These are phyloP conservation scores for Leptographium wingfieldii DNA, from an alignment of 2,329 filamentous ascomycete species.

Conservation along the genomic window DNA sequence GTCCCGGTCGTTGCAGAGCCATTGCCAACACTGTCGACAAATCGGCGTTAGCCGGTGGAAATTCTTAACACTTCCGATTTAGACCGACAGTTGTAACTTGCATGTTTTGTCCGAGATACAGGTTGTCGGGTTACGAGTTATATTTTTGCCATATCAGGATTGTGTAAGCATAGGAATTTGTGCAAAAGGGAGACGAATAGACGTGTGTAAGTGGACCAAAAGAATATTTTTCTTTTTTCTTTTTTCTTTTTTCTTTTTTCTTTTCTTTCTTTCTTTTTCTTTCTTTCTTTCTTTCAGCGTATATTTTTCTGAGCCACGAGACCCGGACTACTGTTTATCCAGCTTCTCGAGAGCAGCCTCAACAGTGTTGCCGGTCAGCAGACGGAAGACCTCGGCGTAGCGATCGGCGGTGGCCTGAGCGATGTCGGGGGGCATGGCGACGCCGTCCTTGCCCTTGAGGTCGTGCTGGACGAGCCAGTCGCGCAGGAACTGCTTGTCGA, in stretches of 20 bases:
- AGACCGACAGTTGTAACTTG: no score
- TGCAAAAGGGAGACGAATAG: neutral
- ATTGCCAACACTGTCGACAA: neutral
- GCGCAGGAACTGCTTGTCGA: slow-evolving; percentile 76
- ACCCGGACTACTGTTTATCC: neutral
- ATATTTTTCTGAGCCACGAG: neutral
- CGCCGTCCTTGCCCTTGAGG: slow-evolving; percentile 61
- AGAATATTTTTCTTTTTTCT: no score
- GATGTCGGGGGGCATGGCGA: slow-evolving; percentile 61
- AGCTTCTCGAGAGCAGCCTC: slow-evolving; percentile 18
- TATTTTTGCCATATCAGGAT: neutral
- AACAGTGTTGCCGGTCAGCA: slow-evolving; percentile 46
- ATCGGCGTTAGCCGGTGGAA: neutral
- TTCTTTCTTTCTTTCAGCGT: neutral
- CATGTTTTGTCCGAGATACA: no score
- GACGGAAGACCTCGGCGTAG: slow-evolving; percentile 65
- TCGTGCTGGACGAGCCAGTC: slow-evolving; percentile 68
- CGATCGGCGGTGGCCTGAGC: slow-evolving; percentile 54
- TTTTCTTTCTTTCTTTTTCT: neutral
- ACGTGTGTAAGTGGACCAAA: neutral
- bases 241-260: no score
- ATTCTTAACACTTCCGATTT: no score
- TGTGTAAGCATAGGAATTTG: neutral
- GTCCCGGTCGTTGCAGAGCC: neutral
- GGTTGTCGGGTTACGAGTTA: no score